phyloP scores from a whole-genome alignment of 352 stramenopile genomes.

The Phytopythium ostracodes region DNA sequence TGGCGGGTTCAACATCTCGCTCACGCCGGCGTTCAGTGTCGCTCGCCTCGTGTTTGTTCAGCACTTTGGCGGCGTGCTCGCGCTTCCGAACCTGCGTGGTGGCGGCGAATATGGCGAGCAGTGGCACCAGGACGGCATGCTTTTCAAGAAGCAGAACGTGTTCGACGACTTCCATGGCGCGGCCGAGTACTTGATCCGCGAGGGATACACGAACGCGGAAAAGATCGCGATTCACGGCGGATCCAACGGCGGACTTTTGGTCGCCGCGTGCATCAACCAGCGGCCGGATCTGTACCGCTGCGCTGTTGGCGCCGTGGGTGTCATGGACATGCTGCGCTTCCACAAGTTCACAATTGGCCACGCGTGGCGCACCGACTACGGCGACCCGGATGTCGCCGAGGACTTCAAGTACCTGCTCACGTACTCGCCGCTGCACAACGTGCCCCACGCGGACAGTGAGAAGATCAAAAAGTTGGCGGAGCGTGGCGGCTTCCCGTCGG shows the following conservation, averaged over 20 bases:
- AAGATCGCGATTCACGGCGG: constrained; percentile 91
- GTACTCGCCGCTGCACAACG: constrained; percentile 91
- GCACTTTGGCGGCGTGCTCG: constrained; percentile 89
- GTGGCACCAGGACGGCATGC: constrained; percentile 92
- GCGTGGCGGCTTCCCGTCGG: constrained; percentile 67
- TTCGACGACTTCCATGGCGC: constrained; percentile 97
- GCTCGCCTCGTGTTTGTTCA: constrained; percentile 88
- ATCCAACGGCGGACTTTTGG: constrained; percentile 93
- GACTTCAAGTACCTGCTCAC: constrained; percentile 81
- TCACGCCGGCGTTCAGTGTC: constrained; percentile 89
- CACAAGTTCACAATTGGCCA: constrained; percentile 93
- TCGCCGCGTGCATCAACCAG: constrained; percentile 89
- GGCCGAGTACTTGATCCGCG: constrained; percentile 88
- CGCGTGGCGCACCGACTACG: constrained; percentile 87
- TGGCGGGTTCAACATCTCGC: constrained; percentile 94
- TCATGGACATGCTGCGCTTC: constrained; percentile 97
- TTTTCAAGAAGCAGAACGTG: constrained; percentile 92
- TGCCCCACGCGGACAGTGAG: constrained; percentile 45
- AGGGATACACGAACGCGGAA: constrained; percentile 83
- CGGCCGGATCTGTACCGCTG: constrained; percentile 90
- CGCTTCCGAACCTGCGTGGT: constrained; percentile 92
- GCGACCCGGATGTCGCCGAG: constrained; percentile 69
- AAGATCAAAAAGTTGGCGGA: constrained; percentile 46
- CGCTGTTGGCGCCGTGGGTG: constrained; percentile 90
- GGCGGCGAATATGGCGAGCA: constrained; percentile 91